These are phyloP conservation scores for Cryptosporidium muris DNA, from an alignment of 169 alveolate species.

Conservation along the genomic window DNA sequence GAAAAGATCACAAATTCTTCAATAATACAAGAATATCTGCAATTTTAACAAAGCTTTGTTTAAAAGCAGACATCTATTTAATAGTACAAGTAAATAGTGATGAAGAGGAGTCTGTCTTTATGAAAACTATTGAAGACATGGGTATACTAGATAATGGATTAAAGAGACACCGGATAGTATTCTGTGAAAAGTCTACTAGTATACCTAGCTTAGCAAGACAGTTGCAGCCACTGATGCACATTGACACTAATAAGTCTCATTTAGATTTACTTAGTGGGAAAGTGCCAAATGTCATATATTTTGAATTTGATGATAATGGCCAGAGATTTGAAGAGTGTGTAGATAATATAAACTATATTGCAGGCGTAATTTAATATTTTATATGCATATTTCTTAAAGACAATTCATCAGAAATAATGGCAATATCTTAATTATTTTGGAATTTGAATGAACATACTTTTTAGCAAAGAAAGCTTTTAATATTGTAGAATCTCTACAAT, in stretches of 20 bases:
- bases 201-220: constrained; percentile 61
- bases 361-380: neutral
- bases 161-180: constrained; percentile 31
- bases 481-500: too few relatives aligned
- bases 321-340: constrained; percentile 1
- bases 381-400: neutral
- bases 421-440: neutral
- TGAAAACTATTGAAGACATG: constrained; percentile 4
- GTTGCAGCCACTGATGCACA: constrained; percentile 59
- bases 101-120: constrained; percentile 21
- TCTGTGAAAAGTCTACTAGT: constrained; percentile 37
- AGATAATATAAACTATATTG: constrained; percentile 3
- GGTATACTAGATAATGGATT: constrained; percentile 37
- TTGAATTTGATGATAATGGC: constrained; percentile 11
- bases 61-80: constrained; percentile 18
- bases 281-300: constrained; percentile 29
- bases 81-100: constrained; percentile 40
- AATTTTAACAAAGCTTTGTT: constrained; percentile 13
- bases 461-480: neutral
- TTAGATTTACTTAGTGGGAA: constrained; percentile 7
- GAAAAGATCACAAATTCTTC: neutral
- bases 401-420: neutral
- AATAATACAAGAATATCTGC: neutral
- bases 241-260: constrained; percentile 30
- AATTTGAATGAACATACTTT: neutral